A percentile compares a stretch with the other conserved stretches of the same genome.
Conservation (phyloP, 169 alveolate genomes). For the Babesia bigemina region DNA sequence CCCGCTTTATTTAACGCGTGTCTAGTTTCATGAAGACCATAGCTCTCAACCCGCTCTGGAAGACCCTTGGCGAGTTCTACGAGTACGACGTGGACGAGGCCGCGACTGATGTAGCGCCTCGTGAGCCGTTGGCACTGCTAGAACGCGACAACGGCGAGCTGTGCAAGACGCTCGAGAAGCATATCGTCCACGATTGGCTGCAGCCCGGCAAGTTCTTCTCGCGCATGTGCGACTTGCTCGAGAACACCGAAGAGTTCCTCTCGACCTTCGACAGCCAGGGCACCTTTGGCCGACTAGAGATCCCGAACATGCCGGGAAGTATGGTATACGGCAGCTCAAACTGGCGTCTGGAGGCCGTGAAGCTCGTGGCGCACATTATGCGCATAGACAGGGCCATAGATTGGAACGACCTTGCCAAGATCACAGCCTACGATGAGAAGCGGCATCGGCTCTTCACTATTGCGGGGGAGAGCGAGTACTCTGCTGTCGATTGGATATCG, state of each 20-base stretch:
- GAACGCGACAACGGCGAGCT: slow-evolving; percentile 30
- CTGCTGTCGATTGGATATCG: slow-evolving; percentile 68
- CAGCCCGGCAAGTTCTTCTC: slow-evolving; percentile 74
- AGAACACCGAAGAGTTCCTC: slow-evolving; percentile 63
- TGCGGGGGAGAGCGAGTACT: slow-evolving; percentile 74
- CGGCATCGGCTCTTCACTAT: slow-evolving; percentile 69
- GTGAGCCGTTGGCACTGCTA: slow-evolving; percentile 49
- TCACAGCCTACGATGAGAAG: slow-evolving; percentile 70
- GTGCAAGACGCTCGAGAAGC: slow-evolving; percentile 54
- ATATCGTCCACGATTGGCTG: slow-evolving; percentile 70
- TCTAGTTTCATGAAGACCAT: slow-evolving; percentile 37
- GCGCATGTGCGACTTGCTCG: slow-evolving; percentile 61
- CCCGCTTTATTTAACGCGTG: background rate
- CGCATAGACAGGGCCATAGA: slow-evolving; percentile 70
- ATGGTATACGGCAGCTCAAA: slow-evolving; percentile 43
- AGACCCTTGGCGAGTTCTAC: slow-evolving; percentile 30
- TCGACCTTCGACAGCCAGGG: slow-evolving; percentile 65
- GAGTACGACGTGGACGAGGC: slow-evolving; percentile 32
- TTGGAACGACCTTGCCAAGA: slow-evolving; percentile 47
- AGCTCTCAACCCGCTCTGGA: slow-evolving; percentile 49
- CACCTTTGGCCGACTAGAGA: slow-evolving; percentile 62
- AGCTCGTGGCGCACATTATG: slow-evolving; percentile 67
- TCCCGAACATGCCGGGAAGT: slow-evolving; percentile 77
- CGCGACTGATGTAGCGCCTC: background rate
- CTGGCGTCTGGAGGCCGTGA: slow-evolving; percentile 78